Conservation (phyloP, 169 alveolate species). For the Condylostoma magnum region DNA sequence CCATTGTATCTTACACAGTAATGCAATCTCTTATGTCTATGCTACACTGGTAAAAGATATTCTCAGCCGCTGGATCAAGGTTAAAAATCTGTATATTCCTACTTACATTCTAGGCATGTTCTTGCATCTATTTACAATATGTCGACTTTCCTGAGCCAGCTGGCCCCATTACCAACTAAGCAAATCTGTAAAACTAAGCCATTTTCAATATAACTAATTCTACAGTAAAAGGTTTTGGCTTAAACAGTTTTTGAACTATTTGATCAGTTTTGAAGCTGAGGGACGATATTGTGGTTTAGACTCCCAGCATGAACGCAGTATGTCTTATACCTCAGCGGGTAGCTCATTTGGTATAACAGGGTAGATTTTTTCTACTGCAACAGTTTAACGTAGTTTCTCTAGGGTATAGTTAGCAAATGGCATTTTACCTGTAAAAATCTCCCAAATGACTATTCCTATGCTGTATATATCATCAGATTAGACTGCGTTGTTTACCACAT, state of each 20-base stretch:
- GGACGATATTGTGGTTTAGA: no score
- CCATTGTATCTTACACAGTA: constrained; percentile 91
- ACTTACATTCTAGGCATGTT: constrained; percentile 84
- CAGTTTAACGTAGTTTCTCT: neutral
- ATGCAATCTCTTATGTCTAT: constrained; percentile 95
- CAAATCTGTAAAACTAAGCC: constrained; percentile 68
- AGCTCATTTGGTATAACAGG: constrained; percentile 26
- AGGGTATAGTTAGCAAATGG: constrained; percentile 17
- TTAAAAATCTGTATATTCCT: constrained; percentile 91
- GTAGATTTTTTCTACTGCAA: constrained; percentile 6
- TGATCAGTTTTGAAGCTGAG: no score
- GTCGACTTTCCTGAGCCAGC: constrained; percentile 99
- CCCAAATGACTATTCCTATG: constrained; percentile 39
- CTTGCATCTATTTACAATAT: constrained; percentile 92
- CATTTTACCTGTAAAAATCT: constrained; percentile 21
- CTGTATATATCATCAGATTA: constrained; percentile 23
- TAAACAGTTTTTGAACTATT: no score
- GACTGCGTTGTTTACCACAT: constrained; percentile 6
- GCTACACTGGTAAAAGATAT: constrained; percentile 84
- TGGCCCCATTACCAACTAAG: constrained; percentile 96
- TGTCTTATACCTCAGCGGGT: no score
- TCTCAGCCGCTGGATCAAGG: constrained; percentile 98
- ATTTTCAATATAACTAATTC: no score
- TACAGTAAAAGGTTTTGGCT: no score
- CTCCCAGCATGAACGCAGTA: no score